Percentiles rank a stretch among this genome's conserved stretches.
These are phyloP conservation scores for Apiotrichum montevideense DNA, from an alignment of 1,284 basidiomycete species.

Conservation along the genomic window DNA sequence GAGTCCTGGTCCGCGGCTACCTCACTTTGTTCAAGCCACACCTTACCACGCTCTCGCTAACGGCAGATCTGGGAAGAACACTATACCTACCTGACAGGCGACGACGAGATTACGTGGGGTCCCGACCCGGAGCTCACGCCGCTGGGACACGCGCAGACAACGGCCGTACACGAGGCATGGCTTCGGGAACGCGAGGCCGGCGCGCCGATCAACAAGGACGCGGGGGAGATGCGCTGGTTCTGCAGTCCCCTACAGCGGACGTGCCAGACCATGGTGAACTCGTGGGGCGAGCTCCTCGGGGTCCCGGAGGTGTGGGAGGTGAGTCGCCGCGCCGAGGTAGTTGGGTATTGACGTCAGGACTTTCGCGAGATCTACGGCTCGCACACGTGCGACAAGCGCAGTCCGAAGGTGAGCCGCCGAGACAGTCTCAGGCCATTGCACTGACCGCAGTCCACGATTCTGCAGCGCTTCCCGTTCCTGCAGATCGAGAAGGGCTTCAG, in stretches of 20 bases:
- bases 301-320: slow-evolving; percentile 42
- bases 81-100: slow-evolving; percentile 64
- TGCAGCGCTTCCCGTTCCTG: slow-evolving; percentile 57
- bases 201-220: slow-evolving; percentile 54
- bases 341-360: slow-evolving; percentile 17
- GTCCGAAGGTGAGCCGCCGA: slow-evolving; percentile 47
- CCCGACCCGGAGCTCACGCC: slow-evolving; percentile 71
- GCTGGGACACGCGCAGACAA: slow-evolving; percentile 61
- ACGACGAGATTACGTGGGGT: slow-evolving; percentile 70
- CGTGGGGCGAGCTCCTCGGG: slow-evolving; percentile 53
- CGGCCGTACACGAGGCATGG: slow-evolving; percentile 56
- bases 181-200: slow-evolving; percentile 52
- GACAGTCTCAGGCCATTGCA: not conserved
- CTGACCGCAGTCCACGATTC: slow-evolving; percentile 51
- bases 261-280: slow-evolving; percentile 60
- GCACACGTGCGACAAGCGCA: slow-evolving; percentile 44
- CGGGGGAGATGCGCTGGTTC: slow-evolving; percentile 52
- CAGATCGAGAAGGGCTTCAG: slow-evolving; percentile 60
- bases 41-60: not conserved
- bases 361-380: slow-evolving; percentile 44
- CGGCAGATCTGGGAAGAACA: slow-evolving; percentile 49
- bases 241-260: slow-evolving; percentile 69
- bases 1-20: slow-evolving; percentile 17
- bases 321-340: not conserved
- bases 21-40: no score